phyloP scores from a whole-genome alignment of 2,329 filamentous ascomycete species.

The Ophiostoma ulmi region DNA sequence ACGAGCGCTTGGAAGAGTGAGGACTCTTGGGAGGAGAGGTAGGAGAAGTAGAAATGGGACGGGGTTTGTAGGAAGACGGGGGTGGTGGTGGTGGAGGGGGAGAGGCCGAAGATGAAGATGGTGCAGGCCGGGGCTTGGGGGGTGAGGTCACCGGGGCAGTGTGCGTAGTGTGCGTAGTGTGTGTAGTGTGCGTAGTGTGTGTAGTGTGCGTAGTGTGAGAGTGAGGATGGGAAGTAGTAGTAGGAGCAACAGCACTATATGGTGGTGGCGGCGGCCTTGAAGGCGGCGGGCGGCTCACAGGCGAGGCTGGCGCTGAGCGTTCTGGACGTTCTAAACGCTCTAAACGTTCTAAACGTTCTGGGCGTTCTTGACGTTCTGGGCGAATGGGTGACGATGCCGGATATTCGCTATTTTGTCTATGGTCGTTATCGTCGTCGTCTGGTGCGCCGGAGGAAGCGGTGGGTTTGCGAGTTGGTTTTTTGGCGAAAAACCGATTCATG shows the following conservation, averaged over 20 bases:
- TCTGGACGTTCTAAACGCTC: neutral
- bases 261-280: slow-evolving; percentile 32
- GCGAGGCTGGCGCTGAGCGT: slow-evolving; percentile 23
- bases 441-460: slow-evolving; percentile 28
- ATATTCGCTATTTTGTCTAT: slow-evolving; percentile 26
- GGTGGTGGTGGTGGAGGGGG: slow-evolving; percentile 13
- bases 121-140: slow-evolving; percentile 9
- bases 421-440: slow-evolving; percentile 38
- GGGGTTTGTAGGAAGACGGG: slow-evolving; percentile 1
- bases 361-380: neutral
- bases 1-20: slow-evolving; percentile 5
- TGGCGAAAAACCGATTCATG: slow-evolving; percentile 50
- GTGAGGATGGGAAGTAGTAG: slow-evolving; percentile 21
- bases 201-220: neutral
- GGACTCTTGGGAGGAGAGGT: slow-evolving; percentile 10
- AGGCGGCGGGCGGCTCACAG: slow-evolving; percentile 29
- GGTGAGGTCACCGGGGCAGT: slow-evolving; percentile 2
- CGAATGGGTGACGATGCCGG: neutral
- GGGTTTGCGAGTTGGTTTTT: slow-evolving; percentile 45
- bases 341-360: neutral
- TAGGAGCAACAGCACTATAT: neutral
- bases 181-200: neutral
- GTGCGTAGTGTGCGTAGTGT: neutral
- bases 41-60: neutral
- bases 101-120: slow-evolving; percentile 16